These are phyloP conservation scores for Buxus sempervirens DNA, from an alignment of 164 flowering plant species.

Conservation along the genomic window DNA sequence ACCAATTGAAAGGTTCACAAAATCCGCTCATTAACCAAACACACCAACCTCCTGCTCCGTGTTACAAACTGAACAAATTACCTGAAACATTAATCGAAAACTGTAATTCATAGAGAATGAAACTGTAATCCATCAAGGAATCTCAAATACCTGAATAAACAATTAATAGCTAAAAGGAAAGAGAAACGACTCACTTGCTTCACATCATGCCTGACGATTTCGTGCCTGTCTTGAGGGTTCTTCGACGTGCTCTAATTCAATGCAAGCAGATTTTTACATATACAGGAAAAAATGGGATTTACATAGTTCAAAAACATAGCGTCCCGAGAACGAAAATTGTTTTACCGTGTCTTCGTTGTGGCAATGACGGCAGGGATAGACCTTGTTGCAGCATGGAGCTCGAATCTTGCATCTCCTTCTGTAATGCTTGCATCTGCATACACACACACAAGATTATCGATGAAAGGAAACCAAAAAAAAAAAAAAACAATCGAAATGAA, in stretches of 20 bases:
- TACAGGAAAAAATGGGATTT: too few species aligned
- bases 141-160: not conserved
- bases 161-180: not conserved
- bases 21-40: not conserved
- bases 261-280: constrained; percentile 6
- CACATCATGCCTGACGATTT: constrained; percentile 64
- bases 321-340: constrained; percentile 4
- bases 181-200: constrained; percentile 49
- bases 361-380: constrained; percentile 87
- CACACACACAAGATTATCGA: not conserved
- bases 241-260: constrained; percentile 44
- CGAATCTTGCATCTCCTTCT: constrained; percentile 83
- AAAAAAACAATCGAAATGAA: not conserved
- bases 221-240: constrained; percentile 65
- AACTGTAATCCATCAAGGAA: not conserved
- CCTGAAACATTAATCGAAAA: constrained; percentile 35
- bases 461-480: not conserved
- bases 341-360: constrained; percentile 81
- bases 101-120: too few species aligned
- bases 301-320: too few species aligned
- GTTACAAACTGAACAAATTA: constrained; percentile 64
- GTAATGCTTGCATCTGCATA: constrained; percentile 69
- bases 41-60: constrained; percentile 68
- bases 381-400: constrained; percentile 90
- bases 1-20: not conserved